A percentile compares a stretch with the other conserved stretches of the same genome.
These are phyloP conservation scores for Raphanus sativus DNA, from an alignment of 345 rosid genomes.

Conservation along the genomic window DNA sequence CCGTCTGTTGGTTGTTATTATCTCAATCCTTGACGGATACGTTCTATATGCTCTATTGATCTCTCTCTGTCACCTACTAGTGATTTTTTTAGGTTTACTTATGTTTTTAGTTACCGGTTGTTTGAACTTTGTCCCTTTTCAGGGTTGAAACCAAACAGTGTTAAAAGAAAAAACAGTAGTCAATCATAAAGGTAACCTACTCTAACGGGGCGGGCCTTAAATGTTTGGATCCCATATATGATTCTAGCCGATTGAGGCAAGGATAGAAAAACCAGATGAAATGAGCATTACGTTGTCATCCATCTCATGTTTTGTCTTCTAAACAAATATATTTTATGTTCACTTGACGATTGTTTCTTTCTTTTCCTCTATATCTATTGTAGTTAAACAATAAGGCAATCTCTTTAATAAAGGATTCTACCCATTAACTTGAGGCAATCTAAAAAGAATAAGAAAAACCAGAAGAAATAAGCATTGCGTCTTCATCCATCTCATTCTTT, in stretches of 20 bases:
- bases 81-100: no score
- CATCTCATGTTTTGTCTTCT: slow-evolving; percentile 22
- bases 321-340: background rate
- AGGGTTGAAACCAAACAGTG: no score
- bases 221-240: background rate
- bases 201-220: no score
- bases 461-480: slow-evolving; percentile 16
- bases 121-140: no score
- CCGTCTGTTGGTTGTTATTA: no score
- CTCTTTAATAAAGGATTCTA: slow-evolving; percentile 13
- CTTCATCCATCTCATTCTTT: slow-evolving; percentile 28
- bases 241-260: slow-evolving; percentile 18
- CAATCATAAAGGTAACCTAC: no score
- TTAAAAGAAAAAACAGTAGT: no score
- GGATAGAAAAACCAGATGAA: slow-evolving; percentile 2
- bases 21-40: no score
- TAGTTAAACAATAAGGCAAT: background rate
- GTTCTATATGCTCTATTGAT: no score
- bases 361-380: background rate
- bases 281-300: slow-evolving; percentile 17
- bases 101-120: no score
- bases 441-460: slow-evolving; percentile 4
- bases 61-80: no score
- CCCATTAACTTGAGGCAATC: slow-evolving; percentile 16
- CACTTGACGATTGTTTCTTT: background rate